Evolutionary conservation across 2,329 filamentous ascomycete genomes (phyloP).

Genomic region (Trichophyton mentagrophytes): DNA sequence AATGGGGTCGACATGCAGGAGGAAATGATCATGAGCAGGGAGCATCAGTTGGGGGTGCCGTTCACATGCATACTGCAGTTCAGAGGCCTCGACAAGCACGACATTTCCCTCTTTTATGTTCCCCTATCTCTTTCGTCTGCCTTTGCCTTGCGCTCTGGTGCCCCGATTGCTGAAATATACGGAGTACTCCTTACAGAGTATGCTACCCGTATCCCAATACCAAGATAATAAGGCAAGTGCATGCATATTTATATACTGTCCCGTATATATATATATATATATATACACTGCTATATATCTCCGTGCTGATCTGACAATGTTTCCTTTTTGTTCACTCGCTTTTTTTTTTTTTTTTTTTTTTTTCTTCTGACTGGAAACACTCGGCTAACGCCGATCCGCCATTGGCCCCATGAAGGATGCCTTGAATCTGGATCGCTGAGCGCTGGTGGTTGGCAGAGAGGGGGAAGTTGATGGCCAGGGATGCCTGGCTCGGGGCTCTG

Average conservation of each 20-base stretch:
- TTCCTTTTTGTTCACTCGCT: not conserved
- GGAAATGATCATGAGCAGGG: slow-evolving; percentile 1
- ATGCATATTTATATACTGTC: not conserved
- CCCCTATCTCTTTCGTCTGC: not conserved
- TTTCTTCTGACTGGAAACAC: not conserved
- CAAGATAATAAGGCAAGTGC: not conserved
- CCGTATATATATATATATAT: not conserved
- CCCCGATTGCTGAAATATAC: not conserved
- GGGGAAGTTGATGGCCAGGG: not conserved
- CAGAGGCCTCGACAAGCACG: not conserved
- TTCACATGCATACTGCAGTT: not conserved
- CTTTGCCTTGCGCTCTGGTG: too few relatives aligned
- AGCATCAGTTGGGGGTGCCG: not conserved
- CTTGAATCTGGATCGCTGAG: not conserved
- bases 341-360: not conserved
- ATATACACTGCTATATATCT: not conserved
- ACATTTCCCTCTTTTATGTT: not conserved
- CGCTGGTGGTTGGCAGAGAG: not conserved
- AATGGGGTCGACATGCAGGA: not conserved
- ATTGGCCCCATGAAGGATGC: slow-evolving; percentile 2
- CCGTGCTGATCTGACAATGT: slow-evolving; percentile 2
- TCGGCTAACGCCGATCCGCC: slow-evolving; percentile 1
- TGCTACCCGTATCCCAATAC: not conserved
- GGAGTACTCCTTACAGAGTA: not conserved
- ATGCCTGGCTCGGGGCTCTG: not conserved